Conservation (phyloP, 257 asterid genomes). For the Solanum paucissectum region DNA sequence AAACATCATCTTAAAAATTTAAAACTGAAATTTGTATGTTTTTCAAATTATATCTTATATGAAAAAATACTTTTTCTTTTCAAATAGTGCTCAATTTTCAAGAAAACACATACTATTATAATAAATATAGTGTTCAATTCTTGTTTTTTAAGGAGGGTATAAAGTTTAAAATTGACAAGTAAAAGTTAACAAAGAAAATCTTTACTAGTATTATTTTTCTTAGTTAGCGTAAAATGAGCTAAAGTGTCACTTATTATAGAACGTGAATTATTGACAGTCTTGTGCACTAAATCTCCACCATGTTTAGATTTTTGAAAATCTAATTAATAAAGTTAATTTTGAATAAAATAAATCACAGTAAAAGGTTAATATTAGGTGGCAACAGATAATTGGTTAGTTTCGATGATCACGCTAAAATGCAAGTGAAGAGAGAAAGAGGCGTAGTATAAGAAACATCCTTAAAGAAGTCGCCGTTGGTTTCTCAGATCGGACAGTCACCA, state of each 20-base stretch:
- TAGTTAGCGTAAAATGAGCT: no score
- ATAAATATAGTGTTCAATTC: no score
- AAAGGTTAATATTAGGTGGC: not conserved
- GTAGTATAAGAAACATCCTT: slow-evolving; percentile 12
- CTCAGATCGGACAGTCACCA: not conserved
- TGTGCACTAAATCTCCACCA: not conserved
- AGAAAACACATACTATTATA: not conserved
- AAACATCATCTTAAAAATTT: not conserved
- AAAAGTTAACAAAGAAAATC: no score
- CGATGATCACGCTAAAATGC: not conserved
- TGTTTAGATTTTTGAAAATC: not conserved
- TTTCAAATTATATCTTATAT: no score
- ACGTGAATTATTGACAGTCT: no score
- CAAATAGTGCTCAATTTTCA: not conserved
- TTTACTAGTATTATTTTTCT: no score
- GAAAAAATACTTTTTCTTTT: no score
- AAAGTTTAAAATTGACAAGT: no score
- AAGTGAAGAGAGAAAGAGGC: not conserved
- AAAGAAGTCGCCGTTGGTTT: slow-evolving; percentile 19
- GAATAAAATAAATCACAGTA: not conserved
- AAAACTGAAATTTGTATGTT: not conserved
- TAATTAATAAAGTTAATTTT: not conserved
- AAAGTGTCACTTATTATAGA: no score
- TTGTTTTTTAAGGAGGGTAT: no score
- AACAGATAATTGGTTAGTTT: not conserved